These are phyloP conservation scores for Penicillium sp. DNA, from an alignment of 2,329 filamentous ascomycete genomes.

Conservation along the genomic window DNA sequence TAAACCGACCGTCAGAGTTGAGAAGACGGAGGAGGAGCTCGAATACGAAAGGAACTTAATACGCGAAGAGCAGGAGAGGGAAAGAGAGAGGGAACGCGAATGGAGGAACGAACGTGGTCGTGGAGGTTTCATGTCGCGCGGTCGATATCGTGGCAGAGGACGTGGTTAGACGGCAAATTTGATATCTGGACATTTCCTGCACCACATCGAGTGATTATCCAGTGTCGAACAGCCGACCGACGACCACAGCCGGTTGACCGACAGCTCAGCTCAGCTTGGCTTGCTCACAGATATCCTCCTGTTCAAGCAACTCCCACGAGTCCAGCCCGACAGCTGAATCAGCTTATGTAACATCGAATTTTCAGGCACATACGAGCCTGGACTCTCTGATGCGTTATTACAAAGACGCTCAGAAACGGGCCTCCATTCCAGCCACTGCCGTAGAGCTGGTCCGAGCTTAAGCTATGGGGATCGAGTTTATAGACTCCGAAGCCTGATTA, in stretches of 20 bases:
- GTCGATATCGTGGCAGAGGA: slow-evolving; percentile 51
- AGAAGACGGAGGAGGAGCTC: slow-evolving; percentile 74
- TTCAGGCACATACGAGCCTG: background rate
- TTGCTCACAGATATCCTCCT: background rate
- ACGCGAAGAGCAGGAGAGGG: slow-evolving; percentile 64
- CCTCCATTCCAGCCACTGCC: background rate
- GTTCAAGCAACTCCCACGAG: background rate
- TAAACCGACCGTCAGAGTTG: slow-evolving; percentile 64
- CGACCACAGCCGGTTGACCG: background rate
- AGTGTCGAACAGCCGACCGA: background rate
- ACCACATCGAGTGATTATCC: too few species aligned
- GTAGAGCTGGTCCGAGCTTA: background rate
- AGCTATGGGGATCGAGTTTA: background rate
- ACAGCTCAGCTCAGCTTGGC: background rate
- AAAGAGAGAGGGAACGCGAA: slow-evolving; percentile 60
- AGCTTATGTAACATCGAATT: background rate
- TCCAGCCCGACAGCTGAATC: background rate
- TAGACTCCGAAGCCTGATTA: background rate
- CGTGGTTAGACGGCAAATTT: slow-evolving; percentile 38
- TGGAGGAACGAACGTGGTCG: slow-evolving; percentile 58
- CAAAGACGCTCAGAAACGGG: background rate
- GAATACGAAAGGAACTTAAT: slow-evolving; percentile 61
- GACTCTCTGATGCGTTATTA: background rate
- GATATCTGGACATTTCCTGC: background rate
- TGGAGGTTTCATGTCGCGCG: slow-evolving; percentile 50